These are phyloP conservation scores for Citrullus colocynthis DNA, from an alignment of 306 rosid species.

Conservation along the genomic window DNA sequence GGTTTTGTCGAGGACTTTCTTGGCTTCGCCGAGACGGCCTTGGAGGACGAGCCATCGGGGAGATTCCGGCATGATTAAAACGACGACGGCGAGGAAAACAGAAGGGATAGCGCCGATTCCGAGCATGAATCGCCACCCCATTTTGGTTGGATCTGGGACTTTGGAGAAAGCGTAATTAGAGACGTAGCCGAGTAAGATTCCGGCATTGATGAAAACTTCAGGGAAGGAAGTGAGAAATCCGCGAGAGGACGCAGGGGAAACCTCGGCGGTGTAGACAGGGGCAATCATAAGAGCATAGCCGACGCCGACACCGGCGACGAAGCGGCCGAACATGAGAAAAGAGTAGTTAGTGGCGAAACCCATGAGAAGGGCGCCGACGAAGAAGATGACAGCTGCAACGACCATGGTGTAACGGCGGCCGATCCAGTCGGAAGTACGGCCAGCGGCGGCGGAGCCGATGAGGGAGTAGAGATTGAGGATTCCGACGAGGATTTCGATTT, in stretches of 20 bases:
- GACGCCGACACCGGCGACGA: neutral
- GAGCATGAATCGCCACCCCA: slow-evolving; percentile 64
- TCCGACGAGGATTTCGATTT: slow-evolving; percentile 11
- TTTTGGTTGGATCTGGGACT: neutral
- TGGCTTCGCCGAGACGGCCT: slow-evolving; percentile 54
- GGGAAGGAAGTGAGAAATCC: slow-evolving; percentile 5
- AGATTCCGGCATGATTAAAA: slow-evolving; percentile 54
- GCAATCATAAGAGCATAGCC: slow-evolving; percentile 4
- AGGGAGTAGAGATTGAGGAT: slow-evolving; percentile 7
- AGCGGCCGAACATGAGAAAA: slow-evolving; percentile 4
- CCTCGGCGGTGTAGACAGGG: slow-evolving; percentile 1
- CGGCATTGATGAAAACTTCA: slow-evolving; percentile 36
- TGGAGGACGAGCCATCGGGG: slow-evolving; percentile 64
- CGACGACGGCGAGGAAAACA: slow-evolving; percentile 16
- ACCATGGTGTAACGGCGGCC: slow-evolving; percentile 3
- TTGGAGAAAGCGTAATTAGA: slow-evolving; percentile 43
- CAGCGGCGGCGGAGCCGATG: slow-evolving; percentile 7
- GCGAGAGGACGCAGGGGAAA: neutral
- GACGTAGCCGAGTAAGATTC: slow-evolving; percentile 43
- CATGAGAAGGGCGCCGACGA: slow-evolving; percentile 1
- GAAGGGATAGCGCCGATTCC: slow-evolving; percentile 47
- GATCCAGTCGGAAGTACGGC: slow-evolving; percentile 1
- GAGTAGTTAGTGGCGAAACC: neutral
- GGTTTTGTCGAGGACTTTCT: slow-evolving; percentile 34
- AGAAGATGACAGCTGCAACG: neutral